A percentile compares a stretch with the other conserved stretches of the same genome.
These are phyloP conservation scores for Fusarium tanahbumbuense DNA, from an alignment of 2,329 filamentous ascomycete genomes.

Conservation along the genomic window DNA sequence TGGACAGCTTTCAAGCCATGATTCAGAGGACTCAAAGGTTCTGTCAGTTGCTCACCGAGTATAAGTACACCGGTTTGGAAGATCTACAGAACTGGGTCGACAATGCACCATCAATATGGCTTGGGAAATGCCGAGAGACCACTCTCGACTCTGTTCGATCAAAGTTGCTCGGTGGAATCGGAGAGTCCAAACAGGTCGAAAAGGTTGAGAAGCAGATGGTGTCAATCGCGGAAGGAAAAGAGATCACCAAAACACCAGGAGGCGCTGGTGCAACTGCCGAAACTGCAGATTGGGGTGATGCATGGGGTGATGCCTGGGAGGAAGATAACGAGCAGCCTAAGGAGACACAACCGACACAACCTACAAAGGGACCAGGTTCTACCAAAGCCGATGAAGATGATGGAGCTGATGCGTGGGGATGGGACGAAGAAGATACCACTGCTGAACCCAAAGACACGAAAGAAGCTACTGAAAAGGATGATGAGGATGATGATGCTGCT, in stretches of 20 bases:
- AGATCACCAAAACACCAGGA: conserved; percentile 67
- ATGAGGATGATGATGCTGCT: conserved; percentile 62
- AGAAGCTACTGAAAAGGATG: conserved; percentile 41
- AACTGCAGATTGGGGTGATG: conserved; percentile 75
- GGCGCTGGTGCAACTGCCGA: conserved; percentile 58
- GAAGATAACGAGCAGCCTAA: conserved; percentile 67
- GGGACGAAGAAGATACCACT: conserved; percentile 72
- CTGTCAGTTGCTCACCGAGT: conserved; percentile 68
- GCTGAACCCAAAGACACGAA: conserved; percentile 37
- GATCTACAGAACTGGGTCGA: conserved; percentile 83
- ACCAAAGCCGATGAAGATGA: conserved; percentile 53
- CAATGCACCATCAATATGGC: conserved; percentile 84
- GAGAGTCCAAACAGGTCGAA: conserved; percentile 77
- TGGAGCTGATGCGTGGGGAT: conserved; percentile 81
- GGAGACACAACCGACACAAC: conserved; percentile 37
- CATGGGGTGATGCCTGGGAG: conserved; percentile 86
- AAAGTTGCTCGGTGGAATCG: conserved; percentile 75
- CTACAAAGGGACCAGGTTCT: conserved; percentile 34
- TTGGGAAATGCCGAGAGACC: conserved; percentile 83
- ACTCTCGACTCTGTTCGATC: conserved; percentile 80
- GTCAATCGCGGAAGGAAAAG: conserved; percentile 72
- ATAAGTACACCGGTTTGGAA: conserved; percentile 71
- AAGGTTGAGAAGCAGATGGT: conserved; percentile 86
- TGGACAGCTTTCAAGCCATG: conserved; percentile 76
- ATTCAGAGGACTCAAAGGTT: conserved; percentile 75